phyloP scores from a whole-genome alignment of 805 yeast genomes.

The Priceomyces medius region DNA sequence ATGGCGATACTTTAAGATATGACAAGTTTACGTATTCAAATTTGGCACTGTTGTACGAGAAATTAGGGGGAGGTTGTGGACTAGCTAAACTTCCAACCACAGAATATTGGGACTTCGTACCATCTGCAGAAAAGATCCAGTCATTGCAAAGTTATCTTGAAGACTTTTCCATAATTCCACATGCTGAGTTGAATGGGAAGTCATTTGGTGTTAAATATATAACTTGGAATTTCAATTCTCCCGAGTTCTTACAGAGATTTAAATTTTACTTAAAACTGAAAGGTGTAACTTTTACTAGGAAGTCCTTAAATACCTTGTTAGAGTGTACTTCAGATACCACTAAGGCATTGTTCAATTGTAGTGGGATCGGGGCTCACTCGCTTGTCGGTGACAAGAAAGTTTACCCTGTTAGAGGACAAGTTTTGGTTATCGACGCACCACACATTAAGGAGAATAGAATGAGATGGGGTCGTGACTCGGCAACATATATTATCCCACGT shows the following conservation, averaged over 20 bases:
- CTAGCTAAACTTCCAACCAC: constrained; percentile 52
- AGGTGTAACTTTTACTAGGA: constrained; percentile 56
- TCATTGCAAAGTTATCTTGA: constrained; percentile 50
- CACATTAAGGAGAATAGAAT: constrained; percentile 58
- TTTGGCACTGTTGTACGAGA: constrained; percentile 40
- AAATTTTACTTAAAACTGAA: constrained; percentile 38
- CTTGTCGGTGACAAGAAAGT: constrained; percentile 59
- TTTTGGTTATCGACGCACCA: constrained; percentile 69
- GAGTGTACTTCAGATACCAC: too few species aligned
- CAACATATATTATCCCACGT: constrained; percentile 72
- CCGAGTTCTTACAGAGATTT: constrained; percentile 53
- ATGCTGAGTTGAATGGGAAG: constrained; percentile 51
- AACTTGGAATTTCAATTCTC: constrained; percentile 74
- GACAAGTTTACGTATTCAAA: constrained; percentile 59
- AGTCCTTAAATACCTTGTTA: too few species aligned
- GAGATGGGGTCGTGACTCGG: constrained; percentile 57
- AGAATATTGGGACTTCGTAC: constrained; percentile 53
- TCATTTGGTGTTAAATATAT: constrained; percentile 54
- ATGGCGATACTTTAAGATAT: constrained; percentile 39
- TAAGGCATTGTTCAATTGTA: constrained; percentile 65
- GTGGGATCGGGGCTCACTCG: constrained; percentile 67
- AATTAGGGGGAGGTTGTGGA: constrained; percentile 56
- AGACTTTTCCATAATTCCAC: constrained; percentile 41
- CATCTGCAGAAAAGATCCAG: constrained; percentile 50
- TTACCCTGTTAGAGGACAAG: constrained; percentile 81